Evolutionary conservation across 306 rosid genomes (phyloP), one percentile per base, ranked within the genome.

Genomic region (Casuarina glauca): DNA sequence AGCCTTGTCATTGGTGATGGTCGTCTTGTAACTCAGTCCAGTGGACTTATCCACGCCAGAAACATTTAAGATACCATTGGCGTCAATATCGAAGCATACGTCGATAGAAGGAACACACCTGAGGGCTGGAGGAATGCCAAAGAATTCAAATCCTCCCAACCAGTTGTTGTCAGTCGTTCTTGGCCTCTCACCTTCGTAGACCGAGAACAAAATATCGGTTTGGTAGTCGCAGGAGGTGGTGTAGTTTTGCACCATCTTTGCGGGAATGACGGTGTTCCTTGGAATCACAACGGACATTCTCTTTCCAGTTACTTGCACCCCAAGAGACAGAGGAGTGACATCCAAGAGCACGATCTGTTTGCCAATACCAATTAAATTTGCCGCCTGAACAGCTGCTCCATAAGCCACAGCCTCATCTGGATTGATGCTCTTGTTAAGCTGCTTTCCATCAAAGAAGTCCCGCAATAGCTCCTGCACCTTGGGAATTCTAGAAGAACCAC

Each of bases 41-140:
- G 88, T 85, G 4, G 92, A 83, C 77, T 83, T 80, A 52, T 89
- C 92, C 88, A 85, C 89, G 0, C 86, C 91, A 7, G 94, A 88
- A 26, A 89, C 97, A 20, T 89, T 85, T 51, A 91, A 58, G 55
- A 91, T 91, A 41, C 92, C 97, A 2, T 91, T 91, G 0, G 91
- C 91, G 6, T 91, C 92, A 0, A 91, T 85, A 36, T 87, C 94
- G 1, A 91, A 91, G 84, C 97, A 88, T 3, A 82, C 91, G 0
- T 72, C 85, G 44, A 89, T 86, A 51, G 83, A 85, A 51, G 92
- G 86, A 36, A 86, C 91, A 53, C 94, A 94, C 32, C 87, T 77
- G 0, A 91, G 94, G 2, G 89, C 94, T 0, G 94, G 86, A 1
- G 94, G 94, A 64, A 91, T 85, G 8, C 86, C 89, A 0, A 86